Evolutionary conservation across 148 eudicot genomes (phyloP), one percentile per base, ranked within the genome.

Genomic region (Cornus controversa): DNA sequence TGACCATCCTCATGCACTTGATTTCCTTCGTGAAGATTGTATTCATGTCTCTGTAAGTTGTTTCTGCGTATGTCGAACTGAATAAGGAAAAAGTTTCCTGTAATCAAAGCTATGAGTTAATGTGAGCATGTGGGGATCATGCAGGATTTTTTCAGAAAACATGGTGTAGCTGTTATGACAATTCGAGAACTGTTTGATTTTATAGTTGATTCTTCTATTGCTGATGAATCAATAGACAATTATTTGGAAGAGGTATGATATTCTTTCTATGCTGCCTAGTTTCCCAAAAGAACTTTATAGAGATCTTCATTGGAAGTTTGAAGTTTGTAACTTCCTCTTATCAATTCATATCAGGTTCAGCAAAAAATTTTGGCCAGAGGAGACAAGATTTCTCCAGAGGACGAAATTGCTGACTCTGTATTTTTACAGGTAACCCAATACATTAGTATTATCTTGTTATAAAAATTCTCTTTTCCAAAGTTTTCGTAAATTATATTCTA

Each of bases 1-100:
- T 77, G 99, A 96, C 84, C 99, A 96, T 85, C 98, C 98, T 72
- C 97, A 93, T 58, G 93, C 98, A 67, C 91, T 91, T 53, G 97
- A 89, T 77, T 93, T 96, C 78, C 90, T 96, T 47, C 86, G 89
- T 24, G 99, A 96, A 83, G 99, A 96, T 73, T 93, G 93, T 80
- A 78, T 87, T 65, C 99, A 96, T 86, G 91, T 96, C 75, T 90
- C 91, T 16, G 94, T 91, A 67, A 83, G 94, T 87, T 79, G 23
- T 69, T 77, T 67, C 18, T 18, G 11, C n/a, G 4, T 0, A 47
- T 66, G 60, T 40, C 28, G 29, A 11, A 54, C 65, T 50, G 5
- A 58, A 63, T 29, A 13, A 81, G 24, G 40, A 34, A 31, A n/a
- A 54, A 54, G 63, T 22, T 26, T 20, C 15, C 5, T 47, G 31